A percentile compares a stretch with the other conserved stretches of the same genome.
phyloP scores from a whole-genome alignment of 208 protist species.

The Wallacemonas sp. region DNA sequence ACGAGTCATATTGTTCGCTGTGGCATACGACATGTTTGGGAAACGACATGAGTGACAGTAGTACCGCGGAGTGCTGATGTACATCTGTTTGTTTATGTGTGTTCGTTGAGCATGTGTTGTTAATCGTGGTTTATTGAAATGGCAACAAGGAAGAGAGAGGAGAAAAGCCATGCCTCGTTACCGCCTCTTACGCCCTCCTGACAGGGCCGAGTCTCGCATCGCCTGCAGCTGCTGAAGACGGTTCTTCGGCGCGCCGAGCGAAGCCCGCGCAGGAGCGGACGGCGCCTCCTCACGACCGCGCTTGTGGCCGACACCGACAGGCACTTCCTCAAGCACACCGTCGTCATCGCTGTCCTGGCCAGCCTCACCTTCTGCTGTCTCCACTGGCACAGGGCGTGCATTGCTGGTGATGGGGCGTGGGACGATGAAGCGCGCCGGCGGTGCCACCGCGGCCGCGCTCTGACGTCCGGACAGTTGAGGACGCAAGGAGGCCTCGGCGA shows the following conservation, averaged over 20 bases:
- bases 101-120: neutral
- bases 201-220: conserved; percentile 39
- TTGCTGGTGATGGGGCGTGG: neutral
- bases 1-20: too few relatives aligned
- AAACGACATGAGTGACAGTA: too few relatives aligned
- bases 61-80: too few relatives aligned
- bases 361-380: neutral
- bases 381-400: neutral
- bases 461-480: neutral
- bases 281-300: conserved; percentile 4
- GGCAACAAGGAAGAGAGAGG: neutral
- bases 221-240: conserved; percentile 57
- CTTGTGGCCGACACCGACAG: neutral
- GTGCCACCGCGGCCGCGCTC: neutral
- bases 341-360: neutral
- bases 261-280: too few relatives aligned
- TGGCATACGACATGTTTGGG: too few relatives aligned
- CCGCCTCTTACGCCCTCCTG: conserved; percentile 33
- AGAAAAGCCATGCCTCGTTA: neutral
- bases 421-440: neutral
- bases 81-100: too few relatives aligned
- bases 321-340: neutral
- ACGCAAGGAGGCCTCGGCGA: neutral
- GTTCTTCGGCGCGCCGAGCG: conserved; percentile 27
- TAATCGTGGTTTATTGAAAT: neutral